Evolutionary conservation across 805 yeast genomes (phyloP), one percentile per base, ranked within the genome.

Genomic region (Ogataea polymorpha): DNA sequence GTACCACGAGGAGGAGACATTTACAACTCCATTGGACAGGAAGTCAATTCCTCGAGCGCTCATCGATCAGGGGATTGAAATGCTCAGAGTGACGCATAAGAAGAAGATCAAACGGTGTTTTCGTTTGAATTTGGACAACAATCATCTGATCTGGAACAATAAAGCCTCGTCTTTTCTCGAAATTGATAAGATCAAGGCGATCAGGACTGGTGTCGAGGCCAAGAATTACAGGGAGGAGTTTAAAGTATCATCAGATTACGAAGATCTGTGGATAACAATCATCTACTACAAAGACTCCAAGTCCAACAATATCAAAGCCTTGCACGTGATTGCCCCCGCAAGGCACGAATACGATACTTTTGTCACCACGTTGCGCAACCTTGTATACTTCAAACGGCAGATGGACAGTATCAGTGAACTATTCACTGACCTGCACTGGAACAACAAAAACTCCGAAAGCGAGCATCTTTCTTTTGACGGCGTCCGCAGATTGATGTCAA

Each of bases 221-320:
- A 73, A 75, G 25, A 86, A 87, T 50, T 91, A 89, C 57, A 66
- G 96, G 45, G 96, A 90, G 56, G 96, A 89, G 60, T 77, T 86
- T 50, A 80, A 83, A 26, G 74, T 88, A 1, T 75, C 89, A 1
- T 66, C 77, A 25, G 88, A 82, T 37, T 75, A 73, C 39, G 78
- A 79, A 32, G 67, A 70, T 10, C 62, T 76, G 7, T 91, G 99
- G 99, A 72, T 87, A 1, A 82, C 96, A 0, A 75, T 91, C 23
- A 77, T 88, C 10, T 91, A 87, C 56, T 75, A 71, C 42, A 74
- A 77, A 47, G 70, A 73, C 6, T 68, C 75, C 5, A 79, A 74
- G 40, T 70, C 74, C 2, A 69, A 75, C 37, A 86, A 83, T 56
- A 66, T 87, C 32, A 86, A 87, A 53, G 85, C 90, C 0, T 61